These are phyloP conservation scores for Wilcoxina mikolae DNA, from an alignment of 495 filamentous ascomycete species.

Conservation along the genomic window DNA sequence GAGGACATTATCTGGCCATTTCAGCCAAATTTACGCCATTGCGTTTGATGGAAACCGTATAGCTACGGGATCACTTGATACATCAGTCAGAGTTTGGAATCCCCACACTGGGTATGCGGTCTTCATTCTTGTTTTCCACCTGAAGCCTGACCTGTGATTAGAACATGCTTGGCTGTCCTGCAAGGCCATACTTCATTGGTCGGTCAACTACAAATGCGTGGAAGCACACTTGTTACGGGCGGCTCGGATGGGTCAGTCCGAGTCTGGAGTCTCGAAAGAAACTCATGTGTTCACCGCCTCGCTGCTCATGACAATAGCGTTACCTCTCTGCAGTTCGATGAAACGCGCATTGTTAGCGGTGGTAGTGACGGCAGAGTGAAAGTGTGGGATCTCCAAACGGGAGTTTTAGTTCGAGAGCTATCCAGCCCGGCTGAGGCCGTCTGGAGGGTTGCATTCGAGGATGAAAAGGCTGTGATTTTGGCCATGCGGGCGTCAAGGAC, in stretches of 20 bases:
- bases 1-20: slow-evolving; percentile 81
- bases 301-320: slow-evolving; percentile 98
- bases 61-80: slow-evolving; percentile 93
- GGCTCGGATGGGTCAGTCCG: slow-evolving; percentile 90
- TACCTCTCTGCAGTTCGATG: slow-evolving; percentile 92
- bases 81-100: slow-evolving; percentile 94
- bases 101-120: slow-evolving; percentile 62
- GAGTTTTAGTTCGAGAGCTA: slow-evolving; percentile 78
- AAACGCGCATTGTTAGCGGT: slow-evolving; percentile 82
- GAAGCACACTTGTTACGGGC: slow-evolving; percentile 85
- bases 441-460: slow-evolving; percentile 95
- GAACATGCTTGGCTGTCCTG: slow-evolving; percentile 74
- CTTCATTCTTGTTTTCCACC: background rate
- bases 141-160: slow-evolving; percentile 29
- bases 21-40: slow-evolving; percentile 97
- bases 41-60: slow-evolving; percentile 87
- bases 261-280: slow-evolving; percentile 83
- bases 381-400: slow-evolving; percentile 88
- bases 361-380: slow-evolving; percentile 94
- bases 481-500: slow-evolving; percentile 67
- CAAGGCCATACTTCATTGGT: slow-evolving; percentile 95
- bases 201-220: slow-evolving; percentile 91
- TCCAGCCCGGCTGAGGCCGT: slow-evolving; percentile 82
- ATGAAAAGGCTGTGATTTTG: slow-evolving; percentile 95
- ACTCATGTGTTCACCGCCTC: slow-evolving; percentile 78